Percentiles rank a stretch among this genome's conserved stretches.
Evolutionary conservation across 495 filamentous ascomycete genomes (phyloP).

Genomic region (Thermothielavioides terrestris): DNA sequence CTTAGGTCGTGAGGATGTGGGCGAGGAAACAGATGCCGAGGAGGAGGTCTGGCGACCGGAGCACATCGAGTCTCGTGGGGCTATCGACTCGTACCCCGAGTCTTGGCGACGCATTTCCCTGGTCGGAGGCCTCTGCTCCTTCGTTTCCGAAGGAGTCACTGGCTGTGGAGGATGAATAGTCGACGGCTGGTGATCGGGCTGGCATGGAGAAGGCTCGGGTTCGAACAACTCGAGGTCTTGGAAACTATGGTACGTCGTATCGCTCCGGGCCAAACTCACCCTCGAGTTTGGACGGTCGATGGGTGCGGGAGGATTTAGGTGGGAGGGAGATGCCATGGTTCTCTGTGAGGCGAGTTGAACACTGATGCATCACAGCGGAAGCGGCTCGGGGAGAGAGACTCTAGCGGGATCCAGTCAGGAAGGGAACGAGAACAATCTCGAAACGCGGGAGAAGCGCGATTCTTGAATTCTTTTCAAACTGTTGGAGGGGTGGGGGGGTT

Average conservation of each 20-base stretch:
- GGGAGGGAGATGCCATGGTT: conserved; percentile 24
- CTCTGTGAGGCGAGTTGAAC: background rate
- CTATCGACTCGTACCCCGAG: conserved; percentile 42
- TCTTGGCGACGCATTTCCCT: conserved; percentile 40
- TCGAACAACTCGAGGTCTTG: conserved; percentile 34
- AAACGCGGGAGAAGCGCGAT: conserved; percentile 5
- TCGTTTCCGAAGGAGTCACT: conserved; percentile 1
- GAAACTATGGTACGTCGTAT: conserved; percentile 42
- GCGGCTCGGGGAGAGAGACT: background rate
- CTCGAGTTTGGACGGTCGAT: conserved; percentile 33
- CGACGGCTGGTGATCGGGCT: conserved; percentile 4
- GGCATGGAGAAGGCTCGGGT: conserved; percentile 10
- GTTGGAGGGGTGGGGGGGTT: background rate
- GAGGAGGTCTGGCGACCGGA: conserved; percentile 14
- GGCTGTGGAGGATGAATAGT: conserved; percentile 1
- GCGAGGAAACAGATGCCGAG: conserved; percentile 18
- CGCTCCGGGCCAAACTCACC: conserved; percentile 32
- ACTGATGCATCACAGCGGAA: conserved; percentile 15
- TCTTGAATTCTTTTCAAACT: conserved; percentile 14
- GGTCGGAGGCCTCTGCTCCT: conserved; percentile 9
- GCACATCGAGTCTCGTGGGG: conserved; percentile 21
- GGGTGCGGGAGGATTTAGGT: conserved; percentile 18
- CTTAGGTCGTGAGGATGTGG: too few species aligned
- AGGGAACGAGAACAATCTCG: background rate
- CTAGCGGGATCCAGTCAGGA: background rate